Conservation (phyloP, 2,329 filamentous ascomycete genomes). For the Trichoderma hamatum region DNA sequence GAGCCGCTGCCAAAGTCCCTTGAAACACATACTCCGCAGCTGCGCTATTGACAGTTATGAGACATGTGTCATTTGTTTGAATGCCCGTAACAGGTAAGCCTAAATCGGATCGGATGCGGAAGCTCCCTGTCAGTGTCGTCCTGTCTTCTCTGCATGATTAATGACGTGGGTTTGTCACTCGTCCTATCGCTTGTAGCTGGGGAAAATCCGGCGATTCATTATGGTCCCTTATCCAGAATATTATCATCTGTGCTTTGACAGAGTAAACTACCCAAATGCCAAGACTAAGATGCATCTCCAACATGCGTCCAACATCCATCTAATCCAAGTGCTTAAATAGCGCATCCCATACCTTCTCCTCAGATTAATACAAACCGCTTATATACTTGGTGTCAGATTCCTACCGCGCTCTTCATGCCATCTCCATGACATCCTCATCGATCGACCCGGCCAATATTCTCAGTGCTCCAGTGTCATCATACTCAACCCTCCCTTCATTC, state of each 20-base stretch:
- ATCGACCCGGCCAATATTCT: slow-evolving; percentile 42
- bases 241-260: not conserved
- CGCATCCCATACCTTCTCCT: not conserved
- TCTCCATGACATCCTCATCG: not conserved
- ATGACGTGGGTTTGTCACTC: not conserved
- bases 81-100: not conserved
- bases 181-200: not conserved
- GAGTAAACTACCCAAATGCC: not conserved
- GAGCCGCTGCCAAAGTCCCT: not conserved
- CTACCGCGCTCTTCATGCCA: not conserved
- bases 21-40: not conserved
- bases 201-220: not conserved
- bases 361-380: not conserved
- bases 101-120: not conserved
- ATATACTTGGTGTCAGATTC: not conserved
- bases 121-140: not conserved
- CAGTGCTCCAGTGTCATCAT: slow-evolving; percentile 54
- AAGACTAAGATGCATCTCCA: not conserved
- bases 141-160: not conserved
- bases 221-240: not conserved
- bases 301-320: not conserved
- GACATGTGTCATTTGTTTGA: slow-evolving; percentile 4
- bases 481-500: slow-evolving; percentile 59
- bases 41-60: not conserved
- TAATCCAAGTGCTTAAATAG: not conserved